Evolutionary conservation across 192 early-diverging fungal species (phyloP).

Genomic region (Linnemannia exigua): DNA sequence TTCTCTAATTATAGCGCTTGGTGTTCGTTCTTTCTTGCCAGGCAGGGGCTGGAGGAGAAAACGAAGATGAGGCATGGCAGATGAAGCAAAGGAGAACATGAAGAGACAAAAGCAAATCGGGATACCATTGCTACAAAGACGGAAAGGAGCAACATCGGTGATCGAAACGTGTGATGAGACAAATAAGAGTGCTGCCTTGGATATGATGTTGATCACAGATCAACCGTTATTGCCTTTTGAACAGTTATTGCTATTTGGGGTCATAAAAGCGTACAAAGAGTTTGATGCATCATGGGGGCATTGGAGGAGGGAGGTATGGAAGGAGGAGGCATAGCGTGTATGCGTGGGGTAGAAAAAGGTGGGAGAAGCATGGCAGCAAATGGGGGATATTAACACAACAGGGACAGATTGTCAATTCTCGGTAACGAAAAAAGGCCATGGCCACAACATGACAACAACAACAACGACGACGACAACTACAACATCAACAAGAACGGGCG

Average conservation of each 20-base stretch:
- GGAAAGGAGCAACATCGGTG: neutral
- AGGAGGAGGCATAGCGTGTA: neutral
- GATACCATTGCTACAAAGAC: neutral
- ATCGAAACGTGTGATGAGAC: neutral
- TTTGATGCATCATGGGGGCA: neutral
- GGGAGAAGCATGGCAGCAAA: too few species aligned
- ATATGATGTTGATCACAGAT: neutral
- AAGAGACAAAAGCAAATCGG: neutral
- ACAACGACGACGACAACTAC: neutral
- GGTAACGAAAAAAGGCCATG: neutral
- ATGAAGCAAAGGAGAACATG: neutral
- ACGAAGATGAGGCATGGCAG: too few species aligned
- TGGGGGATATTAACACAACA: neutral
- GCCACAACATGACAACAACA: neutral
- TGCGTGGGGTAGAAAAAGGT: neutral
- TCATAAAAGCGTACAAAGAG: too few species aligned
- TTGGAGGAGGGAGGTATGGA: neutral
- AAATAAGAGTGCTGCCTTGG: neutral
- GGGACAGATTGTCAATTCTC: neutral
- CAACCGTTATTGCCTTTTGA: neutral
- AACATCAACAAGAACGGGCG: neutral
- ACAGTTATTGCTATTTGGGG: neutral
- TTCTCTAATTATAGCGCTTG: neutral
- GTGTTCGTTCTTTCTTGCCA: neutral
- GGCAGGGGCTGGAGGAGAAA: neutral